Evolutionary conservation across 192 early-diverging fungal genomes (phyloP).

Genomic region (Coemansia pectinata): DNA sequence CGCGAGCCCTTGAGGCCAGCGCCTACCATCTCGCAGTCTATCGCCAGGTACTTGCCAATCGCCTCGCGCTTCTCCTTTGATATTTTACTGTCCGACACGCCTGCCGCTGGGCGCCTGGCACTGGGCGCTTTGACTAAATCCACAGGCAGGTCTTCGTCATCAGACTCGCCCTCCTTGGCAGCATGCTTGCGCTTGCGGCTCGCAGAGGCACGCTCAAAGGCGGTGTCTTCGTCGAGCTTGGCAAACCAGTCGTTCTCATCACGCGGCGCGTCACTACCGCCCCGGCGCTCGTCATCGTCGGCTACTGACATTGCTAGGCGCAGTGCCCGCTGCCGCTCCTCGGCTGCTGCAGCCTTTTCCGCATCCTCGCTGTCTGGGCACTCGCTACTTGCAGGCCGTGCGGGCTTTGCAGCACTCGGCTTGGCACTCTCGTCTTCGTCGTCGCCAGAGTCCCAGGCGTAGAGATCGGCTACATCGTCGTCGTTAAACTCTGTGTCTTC

Average conservation of each 20-base stretch:
- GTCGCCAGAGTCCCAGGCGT: slow-evolving; percentile 31
- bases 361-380: background rate
- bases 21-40: slow-evolving; percentile 99
- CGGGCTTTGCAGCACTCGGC: background rate
- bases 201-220: background rate
- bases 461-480: slow-evolving; percentile 44
- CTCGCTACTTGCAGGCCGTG: background rate
- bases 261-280: slow-evolving; percentile 21
- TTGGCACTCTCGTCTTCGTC: background rate
- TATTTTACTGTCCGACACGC: background rate
- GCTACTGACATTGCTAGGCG: slow-evolving; percentile 36
- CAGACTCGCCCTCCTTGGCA: slow-evolving; percentile 7
- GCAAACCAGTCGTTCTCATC: slow-evolving; percentile 39
- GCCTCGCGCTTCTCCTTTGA: slow-evolving; percentile 36
- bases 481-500: slow-evolving; percentile 2
- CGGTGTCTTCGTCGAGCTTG: slow-evolving; percentile 23
- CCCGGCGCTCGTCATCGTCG: slow-evolving; percentile 9
- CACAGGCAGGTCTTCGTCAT: slow-evolving; percentile 38
- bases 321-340: slow-evolving; percentile 30
- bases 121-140: slow-evolving; percentile 17
- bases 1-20: slow-evolving; percentile 78
- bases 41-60: slow-evolving; percentile 84
- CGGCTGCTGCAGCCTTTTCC: slow-evolving; percentile 4
- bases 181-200: slow-evolving; percentile 11
- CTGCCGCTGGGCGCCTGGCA: slow-evolving; percentile 4